phyloP scores from a whole-genome alignment of 106 monocot species.

The Ottelia alismoides region DNA sequence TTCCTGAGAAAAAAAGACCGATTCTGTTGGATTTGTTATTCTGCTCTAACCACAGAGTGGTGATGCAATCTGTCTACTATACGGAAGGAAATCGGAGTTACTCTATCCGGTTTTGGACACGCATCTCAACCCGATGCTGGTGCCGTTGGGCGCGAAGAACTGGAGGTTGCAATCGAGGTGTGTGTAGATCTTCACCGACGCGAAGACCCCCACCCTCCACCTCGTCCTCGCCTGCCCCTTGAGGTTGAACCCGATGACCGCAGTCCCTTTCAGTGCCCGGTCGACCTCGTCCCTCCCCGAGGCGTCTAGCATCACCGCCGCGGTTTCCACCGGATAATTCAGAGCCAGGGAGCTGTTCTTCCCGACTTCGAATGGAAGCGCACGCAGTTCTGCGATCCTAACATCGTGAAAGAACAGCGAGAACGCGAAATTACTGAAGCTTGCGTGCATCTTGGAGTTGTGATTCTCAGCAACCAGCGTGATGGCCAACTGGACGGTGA shows the following conservation, averaged over 20 bases:
- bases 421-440: constrained; percentile 30
- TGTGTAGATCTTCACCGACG: constrained; percentile 28
- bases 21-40: too few relatives aligned
- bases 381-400: constrained; percentile 34
- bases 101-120: constrained; percentile 31
- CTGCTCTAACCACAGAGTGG: too few relatives aligned
- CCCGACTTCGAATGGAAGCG: constrained; percentile 30
- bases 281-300: constrained; percentile 42
- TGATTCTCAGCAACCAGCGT: constrained; percentile 40
- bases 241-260: constrained; percentile 30
- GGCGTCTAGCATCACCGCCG: constrained; percentile 36
- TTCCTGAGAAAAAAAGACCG: not conserved
- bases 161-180: constrained; percentile 37
- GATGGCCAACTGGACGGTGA: constrained; percentile 26
- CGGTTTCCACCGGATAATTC: constrained; percentile 30
- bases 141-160: constrained; percentile 46
- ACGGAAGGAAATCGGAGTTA: too few relatives aligned
- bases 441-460: constrained; percentile 32
- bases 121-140: constrained; percentile 27
- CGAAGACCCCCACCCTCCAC: constrained; percentile 55
- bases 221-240: constrained; percentile 42
- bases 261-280: constrained; percentile 29
- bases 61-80: too few relatives aligned
- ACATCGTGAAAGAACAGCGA: constrained; percentile 29
- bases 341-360: constrained; percentile 40